Evolutionary conservation across 1,284 basidiomycete genomes (phyloP).

Genomic region (Nidula niveotomentosa): DNA sequence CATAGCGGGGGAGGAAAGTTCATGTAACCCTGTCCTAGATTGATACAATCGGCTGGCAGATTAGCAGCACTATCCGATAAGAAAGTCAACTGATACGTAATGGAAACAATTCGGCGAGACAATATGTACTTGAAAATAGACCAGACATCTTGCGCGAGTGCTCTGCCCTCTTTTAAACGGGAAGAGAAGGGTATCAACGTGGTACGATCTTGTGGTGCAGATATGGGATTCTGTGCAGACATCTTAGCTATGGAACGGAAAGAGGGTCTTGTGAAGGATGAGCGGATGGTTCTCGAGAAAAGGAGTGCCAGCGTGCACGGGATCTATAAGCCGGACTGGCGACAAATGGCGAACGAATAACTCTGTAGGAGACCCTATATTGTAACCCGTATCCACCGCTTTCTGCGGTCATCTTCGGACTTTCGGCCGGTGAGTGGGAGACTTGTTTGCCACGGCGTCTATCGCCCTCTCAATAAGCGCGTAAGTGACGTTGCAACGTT

Average conservation of each 20-base stretch:
- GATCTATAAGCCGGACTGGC: not conserved
- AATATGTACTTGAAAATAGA: constrained; percentile 83
- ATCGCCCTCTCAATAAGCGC: too few species aligned
- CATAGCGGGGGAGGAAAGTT: constrained; percentile 86
- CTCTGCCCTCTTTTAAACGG: constrained; percentile 70
- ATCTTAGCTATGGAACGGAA: constrained; percentile 11
- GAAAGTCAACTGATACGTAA: constrained; percentile 10
- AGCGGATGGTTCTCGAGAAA: constrained; percentile 1
- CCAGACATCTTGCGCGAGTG: constrained; percentile 86
- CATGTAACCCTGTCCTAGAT: constrained; percentile 95
- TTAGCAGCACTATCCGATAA: constrained; percentile 68
- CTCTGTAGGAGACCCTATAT: too few species aligned
- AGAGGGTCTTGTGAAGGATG: constrained; percentile 2
- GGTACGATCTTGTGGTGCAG: constrained; percentile 35
- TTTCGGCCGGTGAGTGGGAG: too few species aligned
- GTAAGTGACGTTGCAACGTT: too few species aligned
- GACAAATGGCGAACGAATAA: too few species aligned
- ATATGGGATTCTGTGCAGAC: constrained; percentile 13
- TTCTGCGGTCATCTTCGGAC: too few species aligned
- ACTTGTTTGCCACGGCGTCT: too few species aligned
- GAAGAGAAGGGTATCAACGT: constrained; percentile 65
- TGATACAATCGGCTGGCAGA: constrained; percentile 85
- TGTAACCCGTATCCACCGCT: too few species aligned
- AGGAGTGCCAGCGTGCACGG: not conserved
- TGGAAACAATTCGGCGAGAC: constrained; percentile 8